These are phyloP conservation scores for Strigomonas galati DNA, from an alignment of 208 protist species.

Conservation along the genomic window DNA sequence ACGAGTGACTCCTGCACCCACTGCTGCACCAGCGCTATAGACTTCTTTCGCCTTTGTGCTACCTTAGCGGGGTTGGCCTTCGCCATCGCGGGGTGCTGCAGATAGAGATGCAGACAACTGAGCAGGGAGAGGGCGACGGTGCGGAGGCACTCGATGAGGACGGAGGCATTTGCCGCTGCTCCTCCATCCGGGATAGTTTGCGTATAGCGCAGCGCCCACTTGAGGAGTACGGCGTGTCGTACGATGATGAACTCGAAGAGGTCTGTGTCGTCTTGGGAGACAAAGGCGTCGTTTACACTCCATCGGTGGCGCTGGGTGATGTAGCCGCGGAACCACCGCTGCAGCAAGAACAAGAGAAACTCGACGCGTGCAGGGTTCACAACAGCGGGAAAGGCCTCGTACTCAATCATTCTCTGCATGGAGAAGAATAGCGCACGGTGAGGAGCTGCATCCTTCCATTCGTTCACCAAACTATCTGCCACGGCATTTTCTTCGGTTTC, in stretches of 20 bases:
- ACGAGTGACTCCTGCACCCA: conserved; percentile 28
- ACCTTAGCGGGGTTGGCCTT: conserved; percentile 27
- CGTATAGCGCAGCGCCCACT: conserved; percentile 27
- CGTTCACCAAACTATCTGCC: conserved; percentile 1
- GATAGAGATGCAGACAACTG: conserved; percentile 29
- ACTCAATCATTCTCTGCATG: conserved; percentile 25
- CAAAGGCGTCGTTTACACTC: conserved; percentile 27
- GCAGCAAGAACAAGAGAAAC: conserved; percentile 54
- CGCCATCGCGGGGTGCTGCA: not conserved
- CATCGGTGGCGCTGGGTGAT: conserved; percentile 40
- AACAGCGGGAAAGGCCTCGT: conserved; percentile 18
- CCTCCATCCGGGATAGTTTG: not conserved
- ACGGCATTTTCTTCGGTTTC: not conserved
- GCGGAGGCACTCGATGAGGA: not conserved
- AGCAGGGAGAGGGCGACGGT: not conserved
- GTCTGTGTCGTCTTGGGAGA: conserved; percentile 36
- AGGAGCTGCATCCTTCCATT: not conserved
- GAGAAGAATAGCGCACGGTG: conserved; percentile 13
- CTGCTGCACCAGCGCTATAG: not conserved
- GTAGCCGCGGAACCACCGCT: conserved; percentile 60
- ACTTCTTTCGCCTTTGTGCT: conserved; percentile 5
- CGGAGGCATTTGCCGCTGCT: not conserved
- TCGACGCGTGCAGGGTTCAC: conserved; percentile 47
- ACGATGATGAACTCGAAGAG: conserved; percentile 74
- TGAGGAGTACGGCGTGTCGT: conserved; percentile 60